Evolutionary conservation across 2,329 filamentous ascomycete species (phyloP).

Genomic region (Apiospora phragmitis): DNA sequence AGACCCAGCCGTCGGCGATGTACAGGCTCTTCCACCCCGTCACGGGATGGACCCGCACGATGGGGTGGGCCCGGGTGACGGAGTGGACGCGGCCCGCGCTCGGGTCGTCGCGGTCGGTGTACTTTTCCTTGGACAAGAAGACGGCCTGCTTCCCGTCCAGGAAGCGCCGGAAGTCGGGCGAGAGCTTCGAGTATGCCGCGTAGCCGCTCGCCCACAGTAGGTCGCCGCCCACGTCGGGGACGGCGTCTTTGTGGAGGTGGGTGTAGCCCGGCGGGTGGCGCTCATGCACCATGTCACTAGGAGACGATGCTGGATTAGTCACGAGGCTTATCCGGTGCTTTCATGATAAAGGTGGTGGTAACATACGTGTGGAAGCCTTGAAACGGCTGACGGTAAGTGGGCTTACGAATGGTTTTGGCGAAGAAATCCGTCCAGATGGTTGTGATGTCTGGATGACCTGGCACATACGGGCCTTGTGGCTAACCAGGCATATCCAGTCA

Average conservation of each 20-base stretch:
- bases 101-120: not conserved
- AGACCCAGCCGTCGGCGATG: conserved; percentile 58
- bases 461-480: too few relatives aligned
- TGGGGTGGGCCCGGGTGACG: conserved; percentile 2
- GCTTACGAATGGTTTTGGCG: too few relatives aligned
- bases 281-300: too few relatives aligned
- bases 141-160: conserved; percentile 3
- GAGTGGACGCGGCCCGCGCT: not conserved
- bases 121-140: not conserved
- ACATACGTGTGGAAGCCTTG: too few relatives aligned
- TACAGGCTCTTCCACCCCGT: conserved; percentile 40
- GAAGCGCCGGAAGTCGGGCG: conserved; percentile 8
- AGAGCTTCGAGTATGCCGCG: conserved; percentile 12
- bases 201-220: conserved; percentile 12
- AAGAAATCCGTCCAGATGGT: too few relatives aligned
- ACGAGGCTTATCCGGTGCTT: too few relatives aligned
- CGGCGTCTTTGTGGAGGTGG: conserved; percentile 9
- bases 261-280: too few relatives aligned
- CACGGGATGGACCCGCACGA: conserved; percentile 11
- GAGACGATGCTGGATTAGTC: too few relatives aligned
- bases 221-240: conserved; percentile 9
- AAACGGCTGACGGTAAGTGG: too few relatives aligned
- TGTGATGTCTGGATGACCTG: too few relatives aligned
- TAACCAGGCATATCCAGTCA: too few relatives aligned
- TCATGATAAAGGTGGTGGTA: too few relatives aligned